Evolutionary conservation across 371 early-diverging fungal genomes (phyloP), one percentile per base, ranked within the genome.

Genomic region (Zopfochytrium polystomum): DNA sequence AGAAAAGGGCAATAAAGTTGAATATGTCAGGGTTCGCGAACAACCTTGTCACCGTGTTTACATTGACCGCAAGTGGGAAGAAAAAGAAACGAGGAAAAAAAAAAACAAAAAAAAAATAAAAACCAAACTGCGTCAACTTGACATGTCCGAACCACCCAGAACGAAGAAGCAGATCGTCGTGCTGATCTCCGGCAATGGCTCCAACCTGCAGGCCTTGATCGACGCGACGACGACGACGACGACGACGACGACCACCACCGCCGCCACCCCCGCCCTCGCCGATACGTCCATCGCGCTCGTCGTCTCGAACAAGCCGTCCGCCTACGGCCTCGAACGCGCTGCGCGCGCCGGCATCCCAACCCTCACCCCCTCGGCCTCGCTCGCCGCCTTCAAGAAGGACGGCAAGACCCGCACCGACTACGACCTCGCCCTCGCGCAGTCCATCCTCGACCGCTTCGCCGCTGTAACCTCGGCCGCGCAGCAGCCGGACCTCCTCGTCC

Each of bases 181-280:
- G 33, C 84, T 95, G 51, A 91, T 97, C 62, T 93, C 93, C 5
- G 98, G 98, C 49, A 91, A 86, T 64, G 98, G 98, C 23, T 83
- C 91, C 43, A 97, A 97, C 76, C 83, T 97, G 23, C 96, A 97
- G 77, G 96, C 97, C n/a, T 71, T 97, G 31, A 93, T 97, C 55
- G 92, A 97, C 68, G 88, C 90, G 5, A 74, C 78, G 34, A 22
- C 27, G 35, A 23, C 53, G 33, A 13, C 6, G 23, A n/a, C n/a
- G n/a, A n/a, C n/a, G n/a, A n/a, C n/a, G n/a, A n/a, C n/a, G n/a
- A n/a, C n/a, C n/a, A n/a, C n/a, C n/a, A n/a, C n/a, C 7, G 22
- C 23, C 57, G 34, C 15, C 35, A 23, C 43, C n/a, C 85, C 86
- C 46, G 49, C 27, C 11, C 27, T 52, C 47, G 54, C 58, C 5